Conservation (phyloP, 2,329 filamentous ascomycete species). For the Neonectria hederae region DNA sequence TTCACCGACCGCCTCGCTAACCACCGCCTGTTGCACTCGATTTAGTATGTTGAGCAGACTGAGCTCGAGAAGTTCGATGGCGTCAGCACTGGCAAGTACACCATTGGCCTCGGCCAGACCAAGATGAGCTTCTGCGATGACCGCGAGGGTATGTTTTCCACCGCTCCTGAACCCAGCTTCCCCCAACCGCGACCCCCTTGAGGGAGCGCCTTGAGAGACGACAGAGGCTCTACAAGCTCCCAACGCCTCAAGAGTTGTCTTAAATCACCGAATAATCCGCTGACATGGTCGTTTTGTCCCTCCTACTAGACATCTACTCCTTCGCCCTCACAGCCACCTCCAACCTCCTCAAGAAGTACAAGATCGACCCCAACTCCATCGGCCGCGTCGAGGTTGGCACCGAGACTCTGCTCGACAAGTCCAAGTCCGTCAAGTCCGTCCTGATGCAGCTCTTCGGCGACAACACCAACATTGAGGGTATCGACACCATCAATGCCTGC, state of each 20-base stretch:
- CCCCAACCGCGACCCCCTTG: conserved; percentile 4
- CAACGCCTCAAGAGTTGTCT: conserved; percentile 4
- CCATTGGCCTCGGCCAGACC: conserved; percentile 89
- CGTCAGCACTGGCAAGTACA: conserved; percentile 84
- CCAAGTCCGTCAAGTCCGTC: conserved; percentile 89
- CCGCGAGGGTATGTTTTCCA: conserved; percentile 71
- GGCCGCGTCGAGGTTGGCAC: conserved; percentile 87
- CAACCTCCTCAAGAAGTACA: conserved; percentile 83
- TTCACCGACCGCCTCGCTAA: conserved; percentile 41
- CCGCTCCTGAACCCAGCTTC: conserved; percentile 17
- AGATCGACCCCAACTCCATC: conserved; percentile 79
- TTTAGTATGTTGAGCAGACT: conserved; percentile 82
- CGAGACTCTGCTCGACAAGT: conserved; percentile 88
- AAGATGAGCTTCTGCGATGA: conserved; percentile 95
- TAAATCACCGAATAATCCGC: conserved; percentile 10
- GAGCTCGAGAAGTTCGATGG: conserved; percentile 90
- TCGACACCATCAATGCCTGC: conserved; percentile 86
- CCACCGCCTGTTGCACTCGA: conserved; percentile 28
- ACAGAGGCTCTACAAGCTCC: background rate
- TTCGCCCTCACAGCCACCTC: conserved; percentile 81
- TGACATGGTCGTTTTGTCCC: conserved; percentile 22
- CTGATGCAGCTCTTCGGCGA: conserved; percentile 87
- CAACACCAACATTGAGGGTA: conserved; percentile 85
- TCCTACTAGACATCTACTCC: conserved; percentile 83
- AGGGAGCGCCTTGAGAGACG: background rate